phyloP scores from a whole-genome alignment of 495 filamentous ascomycete species.

The Aspergillus kassunensis region DNA sequence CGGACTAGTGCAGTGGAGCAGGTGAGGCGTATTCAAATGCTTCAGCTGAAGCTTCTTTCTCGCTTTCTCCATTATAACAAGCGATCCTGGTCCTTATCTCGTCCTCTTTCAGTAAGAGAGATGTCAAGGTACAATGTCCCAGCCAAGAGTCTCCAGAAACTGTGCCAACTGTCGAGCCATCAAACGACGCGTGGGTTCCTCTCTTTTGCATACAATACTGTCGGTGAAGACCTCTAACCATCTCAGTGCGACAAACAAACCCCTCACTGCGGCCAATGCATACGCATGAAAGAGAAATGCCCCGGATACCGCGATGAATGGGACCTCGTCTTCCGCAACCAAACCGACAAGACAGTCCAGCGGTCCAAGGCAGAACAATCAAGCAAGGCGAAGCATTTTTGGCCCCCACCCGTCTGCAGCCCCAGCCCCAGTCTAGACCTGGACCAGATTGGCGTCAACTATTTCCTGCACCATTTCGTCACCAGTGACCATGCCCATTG shows the following conservation, averaged over 20 bases:
- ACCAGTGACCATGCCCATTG: slow-evolving; percentile 17
- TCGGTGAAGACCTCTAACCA: background rate
- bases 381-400: background rate
- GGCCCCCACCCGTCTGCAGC: slow-evolving; percentile 5
- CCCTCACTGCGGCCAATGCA: slow-evolving; percentile 30
- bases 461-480: slow-evolving; percentile 37
- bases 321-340: slow-evolving; percentile 22
- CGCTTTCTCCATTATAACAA: too few relatives aligned
- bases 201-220: background rate
- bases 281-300: slow-evolving; percentile 23
- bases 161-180: slow-evolving; percentile 21
- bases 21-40: background rate
- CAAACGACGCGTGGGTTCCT: slow-evolving; percentile 20
- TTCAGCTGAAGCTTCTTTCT: too few relatives aligned
- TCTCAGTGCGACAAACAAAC: slow-evolving; percentile 28
- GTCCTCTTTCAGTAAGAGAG: background rate
- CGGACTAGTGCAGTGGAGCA: slow-evolving; percentile 13
- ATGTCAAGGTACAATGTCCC: background rate
- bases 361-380: slow-evolving; percentile 15
- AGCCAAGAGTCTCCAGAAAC: slow-evolving; percentile 12
- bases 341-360: slow-evolving; percentile 23
- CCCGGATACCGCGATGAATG: slow-evolving; percentile 29
- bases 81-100: too few relatives aligned
- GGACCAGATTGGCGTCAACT: slow-evolving; percentile 29
- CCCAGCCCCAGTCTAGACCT: slow-evolving; percentile 14